Base-by-base conservation (phyloP, 2,329 filamentous ascomycete species). In the Arthrobotrys entomopaga region DNA sequence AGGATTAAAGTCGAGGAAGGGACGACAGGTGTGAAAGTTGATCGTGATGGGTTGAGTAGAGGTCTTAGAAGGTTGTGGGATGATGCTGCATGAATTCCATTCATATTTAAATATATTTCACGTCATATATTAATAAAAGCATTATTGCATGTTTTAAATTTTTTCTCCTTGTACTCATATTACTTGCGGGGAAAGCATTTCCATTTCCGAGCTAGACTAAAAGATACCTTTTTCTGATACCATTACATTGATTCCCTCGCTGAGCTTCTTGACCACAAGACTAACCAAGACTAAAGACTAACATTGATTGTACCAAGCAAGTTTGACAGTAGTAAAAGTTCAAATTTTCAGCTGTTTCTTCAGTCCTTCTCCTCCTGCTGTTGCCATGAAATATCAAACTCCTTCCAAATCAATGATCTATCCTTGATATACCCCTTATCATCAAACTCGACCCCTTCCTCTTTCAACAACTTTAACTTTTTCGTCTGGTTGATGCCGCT, bases 401-500 rank as follows among this genome's bases (percentile, higher is more conserved):
- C 82, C 77, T 82, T 79, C 84, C 84, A 86, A 74, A 83, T 80
- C 54, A 78, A 79, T 40, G 71, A 75, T 60, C 80, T 80, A 66
- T 85, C 88, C 6, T 89, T 66, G 53, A 91, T 84, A 77, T 83
- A 86, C 0, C 88, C 89, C 40, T 83, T 84, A 11, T 80, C 84
- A 79, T 90, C 86, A 77, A 92, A 87, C 76, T 81, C 82, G 8
- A 92, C 87, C 0, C 90, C 90, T 81, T 92, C 90, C 0, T 82
- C 83, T 72, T 83, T 83, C 75, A 92, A 80, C 61, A 92, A 79
- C 75, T 81, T 80, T 79, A 87, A 84, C 84, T 91, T 91, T 81
- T 89, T 88, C 38, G 85, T 84, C 70, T 89, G 84, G 56, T 88
- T 88, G 69, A 87, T 85, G 0, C 87, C 87, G 77, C 88, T 86